Evolutionary conservation across 495 filamentous ascomycete species (phyloP).

Genomic region (Hypoxylon crocopeplum): DNA sequence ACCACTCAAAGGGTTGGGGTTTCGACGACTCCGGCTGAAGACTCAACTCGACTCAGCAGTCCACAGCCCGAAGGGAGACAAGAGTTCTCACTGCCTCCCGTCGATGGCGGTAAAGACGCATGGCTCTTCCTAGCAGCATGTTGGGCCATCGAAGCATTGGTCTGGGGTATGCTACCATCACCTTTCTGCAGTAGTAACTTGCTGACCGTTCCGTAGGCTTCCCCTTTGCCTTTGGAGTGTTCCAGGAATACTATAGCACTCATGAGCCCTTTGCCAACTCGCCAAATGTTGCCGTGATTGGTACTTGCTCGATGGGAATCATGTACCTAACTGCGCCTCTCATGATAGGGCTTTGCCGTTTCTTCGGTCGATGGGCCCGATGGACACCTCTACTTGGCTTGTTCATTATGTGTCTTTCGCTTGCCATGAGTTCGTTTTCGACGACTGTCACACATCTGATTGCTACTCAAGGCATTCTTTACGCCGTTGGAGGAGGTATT

Average conservation of each 20-base stretch:
- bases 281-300: slow-evolving; percentile 38
- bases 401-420: slow-evolving; percentile 38
- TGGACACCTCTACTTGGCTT: slow-evolving; percentile 43
- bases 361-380: slow-evolving; percentile 40
- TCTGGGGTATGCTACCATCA: slow-evolving; percentile 57
- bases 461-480: slow-evolving; percentile 55
- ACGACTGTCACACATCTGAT: slow-evolving; percentile 45
- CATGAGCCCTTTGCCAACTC: slow-evolving; percentile 53
- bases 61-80: slow-evolving; percentile 18
- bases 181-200: not conserved
- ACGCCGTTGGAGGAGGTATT: slow-evolving; percentile 49
- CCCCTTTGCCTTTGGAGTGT: slow-evolving; percentile 65
- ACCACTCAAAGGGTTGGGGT: not conserved
- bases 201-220: slow-evolving; percentile 53
- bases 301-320: slow-evolving; percentile 47
- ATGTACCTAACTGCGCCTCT: slow-evolving; percentile 57
- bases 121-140: slow-evolving; percentile 64
- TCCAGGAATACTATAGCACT: slow-evolving; percentile 63
- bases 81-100: slow-evolving; percentile 55
- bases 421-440: slow-evolving; percentile 50
- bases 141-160: slow-evolving; percentile 62
- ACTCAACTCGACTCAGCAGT: not conserved
- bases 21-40: not conserved
- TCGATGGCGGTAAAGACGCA: slow-evolving; percentile 62
- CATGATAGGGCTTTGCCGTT: slow-evolving; percentile 42